Evolutionary conservation across 2,329 filamentous ascomycete genomes (phyloP), one percentile per base, ranked within the genome.

Genomic region (Orbilia quercus): DNA sequence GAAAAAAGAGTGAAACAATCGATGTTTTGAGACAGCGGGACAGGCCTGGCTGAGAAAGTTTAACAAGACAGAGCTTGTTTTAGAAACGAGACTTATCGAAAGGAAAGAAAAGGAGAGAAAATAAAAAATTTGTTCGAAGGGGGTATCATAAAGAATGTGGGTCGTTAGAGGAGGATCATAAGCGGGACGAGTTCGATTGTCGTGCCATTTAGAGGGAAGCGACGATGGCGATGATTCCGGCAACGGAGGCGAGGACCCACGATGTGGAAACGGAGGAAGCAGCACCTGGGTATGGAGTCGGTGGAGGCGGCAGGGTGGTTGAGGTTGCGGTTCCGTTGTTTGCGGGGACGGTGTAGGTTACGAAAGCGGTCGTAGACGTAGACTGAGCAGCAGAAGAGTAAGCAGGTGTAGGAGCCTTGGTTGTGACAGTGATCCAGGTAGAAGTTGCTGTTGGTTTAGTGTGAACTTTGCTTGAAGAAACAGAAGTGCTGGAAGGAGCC

Each of bases 251-350:
- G 28, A 72, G 59, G n/a, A 72, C 25, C 67, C 67, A 72, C 14
- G 67, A 72, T 34, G 50, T 64, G n/a, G 58, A 65, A 51, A 72
- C 59, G 25, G 67, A 72, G 45, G 67, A 72, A 7, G 67, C 67
- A 40, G 67, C 67, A 22, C 67, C 67, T 18, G 58, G 59, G 34
- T 58, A 72, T 60, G 67, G 67, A 23, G 58, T 72, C 59, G 67
- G 67, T n/a, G 59, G 44, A 14, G 59, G 51, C 7, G 55, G 31
- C 9, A 51, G 58, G 3, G 28, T 54, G 50, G 57, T 60, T n/a
- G 38, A 38, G 28, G 53, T 64, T 28, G 14, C 51, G 53, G 59
- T 64, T 18, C 18, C 54, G 25, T 60, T 69, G 36, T 54, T 69
- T 7, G 59, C 11, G n/a, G 59, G 59, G 42, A 50, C 38, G 36